A percentile compares a stretch with the other conserved stretches of the same genome.
These are phyloP conservation scores for Nicotiana attenuata DNA, from an alignment of 257 asterid species.

Conservation along the genomic window DNA sequence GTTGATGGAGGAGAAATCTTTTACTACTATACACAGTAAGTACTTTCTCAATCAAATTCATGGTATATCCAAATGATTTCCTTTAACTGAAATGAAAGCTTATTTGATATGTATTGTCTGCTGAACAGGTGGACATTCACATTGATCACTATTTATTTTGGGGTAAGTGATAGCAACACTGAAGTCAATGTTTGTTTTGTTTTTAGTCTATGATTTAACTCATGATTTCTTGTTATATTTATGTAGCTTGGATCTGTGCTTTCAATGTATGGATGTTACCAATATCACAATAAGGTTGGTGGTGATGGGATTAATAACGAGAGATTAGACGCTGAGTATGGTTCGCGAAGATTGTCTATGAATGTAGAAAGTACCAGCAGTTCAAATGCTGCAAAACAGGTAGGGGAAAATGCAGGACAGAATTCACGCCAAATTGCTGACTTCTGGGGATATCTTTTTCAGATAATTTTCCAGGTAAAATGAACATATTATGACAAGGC, in stretches of 20 bases:
- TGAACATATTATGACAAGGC: neutral
- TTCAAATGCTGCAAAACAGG: constrained; percentile 7
- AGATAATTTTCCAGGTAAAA: constrained; percentile 83
- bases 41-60: neutral
- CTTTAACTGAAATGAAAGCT: too few species aligned
- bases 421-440: constrained; percentile 45
- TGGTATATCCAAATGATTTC: neutral
- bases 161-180: constrained; percentile 37
- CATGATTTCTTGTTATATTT: neutral
- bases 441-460: constrained; percentile 63
- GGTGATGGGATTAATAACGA: constrained; percentile 9
- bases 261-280: constrained; percentile 65
- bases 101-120: neutral
- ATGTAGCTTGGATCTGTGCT: constrained; percentile 82
- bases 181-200: neutral
- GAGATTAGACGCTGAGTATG: constrained; percentile 31
- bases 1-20: constrained; percentile 73
- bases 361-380: constrained; percentile 10
- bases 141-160: constrained; percentile 73
- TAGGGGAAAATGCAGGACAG: constrained; percentile 21
- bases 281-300: constrained; percentile 24
- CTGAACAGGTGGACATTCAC: constrained; percentile 82
- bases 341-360: constrained; percentile 22
- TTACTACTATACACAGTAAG: constrained; percentile 92
- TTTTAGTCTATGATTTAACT: neutral